Evolutionary conservation across 2,329 filamentous ascomycete genomes (phyloP).

Genomic region (Colletotrichum sp.): DNA sequence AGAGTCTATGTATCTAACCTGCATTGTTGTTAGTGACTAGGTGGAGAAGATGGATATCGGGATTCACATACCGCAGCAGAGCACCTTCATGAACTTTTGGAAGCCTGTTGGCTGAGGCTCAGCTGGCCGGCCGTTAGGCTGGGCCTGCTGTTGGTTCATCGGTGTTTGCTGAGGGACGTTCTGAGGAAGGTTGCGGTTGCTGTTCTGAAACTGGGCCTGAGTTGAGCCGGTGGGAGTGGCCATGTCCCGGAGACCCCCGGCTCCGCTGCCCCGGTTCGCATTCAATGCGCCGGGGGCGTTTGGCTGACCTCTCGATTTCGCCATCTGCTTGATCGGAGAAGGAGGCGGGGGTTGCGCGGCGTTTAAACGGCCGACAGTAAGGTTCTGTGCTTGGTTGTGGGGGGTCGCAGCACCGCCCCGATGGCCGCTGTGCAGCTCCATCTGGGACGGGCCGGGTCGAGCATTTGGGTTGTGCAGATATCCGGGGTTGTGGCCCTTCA

Average conservation of each 20-base stretch:
- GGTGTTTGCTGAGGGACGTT: slow-evolving; percentile 65
- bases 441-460: slow-evolving; percentile 80
- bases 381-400: slow-evolving; percentile 66
- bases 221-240: slow-evolving; percentile 88
- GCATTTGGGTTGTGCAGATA: slow-evolving; percentile 78
- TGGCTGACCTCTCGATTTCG: slow-evolving; percentile 77
- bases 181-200: slow-evolving; percentile 82
- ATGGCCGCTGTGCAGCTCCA: slow-evolving; percentile 80
- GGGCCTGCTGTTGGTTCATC: slow-evolving; percentile 56
- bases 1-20: slow-evolving; percentile 16
- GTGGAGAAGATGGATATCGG: too few species aligned
- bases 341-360: slow-evolving; percentile 89
- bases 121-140: slow-evolving; percentile 59
- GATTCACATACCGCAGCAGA: slow-evolving; percentile 76
- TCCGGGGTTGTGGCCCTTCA: slow-evolving; percentile 67
- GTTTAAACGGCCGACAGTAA: slow-evolving; percentile 91
- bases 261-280: slow-evolving; percentile 78
- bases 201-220: slow-evolving; percentile 96
- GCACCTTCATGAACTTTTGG: slow-evolving; percentile 90
- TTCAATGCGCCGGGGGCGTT: slow-evolving; percentile 76
- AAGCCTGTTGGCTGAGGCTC: slow-evolving; percentile 81
- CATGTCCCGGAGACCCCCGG: slow-evolving; percentile 75
- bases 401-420: slow-evolving; percentile 69
- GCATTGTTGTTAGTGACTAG: neutral
- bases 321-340: slow-evolving; percentile 81